These are phyloP conservation scores for Flaveria brownii DNA, from an alignment of 129 eudicot genomes.

Conservation along the genomic window DNA sequence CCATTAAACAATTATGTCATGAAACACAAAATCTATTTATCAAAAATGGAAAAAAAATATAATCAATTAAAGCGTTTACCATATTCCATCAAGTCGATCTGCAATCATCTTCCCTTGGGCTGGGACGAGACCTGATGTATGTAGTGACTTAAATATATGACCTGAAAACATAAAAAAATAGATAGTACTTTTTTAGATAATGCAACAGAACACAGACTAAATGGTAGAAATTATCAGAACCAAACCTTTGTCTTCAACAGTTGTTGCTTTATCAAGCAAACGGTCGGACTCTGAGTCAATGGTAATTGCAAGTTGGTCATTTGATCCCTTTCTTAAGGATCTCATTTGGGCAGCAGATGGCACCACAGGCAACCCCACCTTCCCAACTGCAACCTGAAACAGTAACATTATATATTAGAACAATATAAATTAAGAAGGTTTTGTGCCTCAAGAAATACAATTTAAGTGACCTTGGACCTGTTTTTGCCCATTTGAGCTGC, in stretches of 20 bases:
- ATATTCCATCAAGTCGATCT: constrained; percentile 90
- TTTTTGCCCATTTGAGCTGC: not conserved
- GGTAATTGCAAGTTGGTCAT: constrained; percentile 77
- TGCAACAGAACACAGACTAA: constrained; percentile 7
- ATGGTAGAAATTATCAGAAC: not conserved
- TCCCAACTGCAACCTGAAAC: constrained; percentile 66
- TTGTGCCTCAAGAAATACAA: not conserved
- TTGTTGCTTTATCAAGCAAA: constrained; percentile 57
- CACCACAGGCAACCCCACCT: constrained; percentile 56
- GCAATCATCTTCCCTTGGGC: constrained; percentile 88
- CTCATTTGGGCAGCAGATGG: constrained; percentile 82
- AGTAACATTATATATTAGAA: not conserved
- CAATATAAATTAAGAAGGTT: constrained; percentile 21
- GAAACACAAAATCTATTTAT: not conserved
- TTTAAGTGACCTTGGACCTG: not conserved
- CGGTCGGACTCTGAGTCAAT: constrained; percentile 79
- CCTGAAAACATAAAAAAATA: constrained; percentile 54
- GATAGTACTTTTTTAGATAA: constrained; percentile 2
- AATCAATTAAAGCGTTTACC: constrained; percentile 48
- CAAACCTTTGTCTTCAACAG: constrained; percentile 83
- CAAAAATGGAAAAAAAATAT: not conserved
- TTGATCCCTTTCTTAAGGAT: constrained; percentile 78
- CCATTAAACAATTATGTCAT: not conserved
- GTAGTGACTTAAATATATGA: constrained; percentile 81
- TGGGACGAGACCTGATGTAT: constrained; percentile 81